Conservation (phyloP, 805 yeast genomes). For the Wickerhamomyces alni region DNA sequence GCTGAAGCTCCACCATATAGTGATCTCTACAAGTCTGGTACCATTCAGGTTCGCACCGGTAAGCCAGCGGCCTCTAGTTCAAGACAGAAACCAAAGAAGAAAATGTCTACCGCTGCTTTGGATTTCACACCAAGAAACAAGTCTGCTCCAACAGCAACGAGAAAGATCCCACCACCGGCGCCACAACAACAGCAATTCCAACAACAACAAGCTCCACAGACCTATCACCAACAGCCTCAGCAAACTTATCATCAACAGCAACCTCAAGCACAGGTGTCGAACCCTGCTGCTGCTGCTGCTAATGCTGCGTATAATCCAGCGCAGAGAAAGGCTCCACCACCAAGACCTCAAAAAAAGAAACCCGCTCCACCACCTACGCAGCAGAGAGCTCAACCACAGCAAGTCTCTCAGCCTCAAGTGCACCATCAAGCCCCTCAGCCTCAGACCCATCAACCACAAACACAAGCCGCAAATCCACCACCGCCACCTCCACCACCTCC, state of each 20-base stretch:
- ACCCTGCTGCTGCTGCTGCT: constrained; percentile 30
- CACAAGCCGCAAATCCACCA: constrained; percentile 54
- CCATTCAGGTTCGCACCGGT: constrained; percentile 77
- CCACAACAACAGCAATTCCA: constrained; percentile 19
- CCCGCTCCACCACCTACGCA: constrained; percentile 20
- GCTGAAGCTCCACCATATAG: constrained; percentile 56
- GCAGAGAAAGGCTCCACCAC: constrained; percentile 20
- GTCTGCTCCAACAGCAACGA: constrained; percentile 6
- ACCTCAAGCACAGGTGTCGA: constrained; percentile 23
- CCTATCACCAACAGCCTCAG: background rate
- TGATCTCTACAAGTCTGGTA: constrained; percentile 83
- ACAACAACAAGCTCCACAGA: constrained; percentile 4
- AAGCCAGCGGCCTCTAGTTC: constrained; percentile 67
- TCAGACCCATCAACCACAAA: constrained; percentile 21
- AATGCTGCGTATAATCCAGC: constrained; percentile 28
- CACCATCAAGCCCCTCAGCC: constrained; percentile 50
- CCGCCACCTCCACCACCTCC: constrained; percentile 80
- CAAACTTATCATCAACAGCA: constrained; percentile 6
- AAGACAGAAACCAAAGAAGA: constrained; percentile 69
- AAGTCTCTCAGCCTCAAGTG: constrained; percentile 61
- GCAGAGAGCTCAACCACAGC: constrained; percentile 38
- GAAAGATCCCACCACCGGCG: constrained; percentile 24
- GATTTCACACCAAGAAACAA: constrained; percentile 25
- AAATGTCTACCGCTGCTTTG: constrained; percentile 19
- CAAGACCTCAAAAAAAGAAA: constrained; percentile 24